phyloP scores from a whole-genome alignment of 179 eudicot species.

The Drosera spatulata region DNA sequence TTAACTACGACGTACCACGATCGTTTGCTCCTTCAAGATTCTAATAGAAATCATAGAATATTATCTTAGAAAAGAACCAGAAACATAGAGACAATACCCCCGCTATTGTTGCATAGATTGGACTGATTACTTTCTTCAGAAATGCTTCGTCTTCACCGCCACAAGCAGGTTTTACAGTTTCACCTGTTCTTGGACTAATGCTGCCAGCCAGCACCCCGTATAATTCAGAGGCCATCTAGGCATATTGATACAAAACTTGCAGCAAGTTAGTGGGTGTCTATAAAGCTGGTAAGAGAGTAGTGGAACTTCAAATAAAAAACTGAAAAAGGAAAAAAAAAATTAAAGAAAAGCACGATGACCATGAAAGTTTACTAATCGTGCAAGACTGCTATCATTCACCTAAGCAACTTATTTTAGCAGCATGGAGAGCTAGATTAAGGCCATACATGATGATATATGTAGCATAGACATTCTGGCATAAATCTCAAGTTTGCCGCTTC shows the following conservation, averaged over 20 bases:
- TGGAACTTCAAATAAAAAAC: no score
- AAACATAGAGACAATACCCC: constrained; percentile 23
- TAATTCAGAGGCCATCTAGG: constrained; percentile 55
- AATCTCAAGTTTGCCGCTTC: constrained; percentile 73
- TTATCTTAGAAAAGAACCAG: neutral
- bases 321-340: no score
- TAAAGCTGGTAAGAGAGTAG: no score
- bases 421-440: no score
- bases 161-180: constrained; percentile 57
- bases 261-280: no score
- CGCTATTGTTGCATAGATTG: constrained; percentile 47
- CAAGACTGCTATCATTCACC: no score
- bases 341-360: neutral
- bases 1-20: no score
- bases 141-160: constrained; percentile 65
- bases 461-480: constrained; percentile 85
- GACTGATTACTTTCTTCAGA: constrained; percentile 46
- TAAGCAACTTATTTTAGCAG: no score
- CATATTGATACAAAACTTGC: neutral
- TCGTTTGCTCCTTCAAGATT: no score
- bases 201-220: constrained; percentile 68
- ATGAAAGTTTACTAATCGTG: neutral
- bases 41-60: no score
- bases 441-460: constrained; percentile 58
- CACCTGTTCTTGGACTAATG: constrained; percentile 59